Base-by-base conservation (phyloP, 768 basidiomycete species). In the Lenzites betulinus region DNA sequence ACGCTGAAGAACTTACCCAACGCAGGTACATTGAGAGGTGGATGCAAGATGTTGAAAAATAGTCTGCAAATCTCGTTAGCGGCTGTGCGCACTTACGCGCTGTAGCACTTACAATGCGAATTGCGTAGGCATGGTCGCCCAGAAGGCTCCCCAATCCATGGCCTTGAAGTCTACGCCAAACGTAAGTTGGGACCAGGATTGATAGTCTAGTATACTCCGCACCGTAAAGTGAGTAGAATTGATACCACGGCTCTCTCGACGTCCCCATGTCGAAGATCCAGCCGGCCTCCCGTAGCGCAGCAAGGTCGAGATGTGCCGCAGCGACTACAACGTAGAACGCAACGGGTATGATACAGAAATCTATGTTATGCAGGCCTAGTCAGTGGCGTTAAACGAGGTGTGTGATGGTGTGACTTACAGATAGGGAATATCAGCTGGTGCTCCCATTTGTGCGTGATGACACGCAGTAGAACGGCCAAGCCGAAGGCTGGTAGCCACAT, bases 401-500 rank as follows among this genome's bases (percentile, higher is more conserved):
- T 36, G 73, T 66, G 18, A 1, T 9, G 8, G 15, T 73, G 74
- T 36, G 54, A 77, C 91, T 67, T 58, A 92, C 92, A 94, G 33
- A 85, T 75, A 2, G 97, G 96, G 71, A 98, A 95, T 68, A 98
- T 82, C 20, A 98, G 81, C 64, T 98, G 95, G 74, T 98, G 93
- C 41, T 89, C 83, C 74, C 78, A 92, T 60, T 80, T 82, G 53
- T 85, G 80, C 2, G 93, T 98, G 73, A 97, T 88, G 4, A 92
- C 55, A 51, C 95, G 80, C 52, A 99, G 75, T 2, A 92, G 63
- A 22, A 91, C 75, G 0, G 95, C 95, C 26, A 98, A 78, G 2
- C 73, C 75, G 30, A 97, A 77, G 0, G 96, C 93, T 1, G 92
- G 78, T 0, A 83, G 73, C 96, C 96, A 99, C 2, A 95, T 78